Evolutionary conservation across 1,139 yeast genomes (phyloP).

Genomic region (Kodamaea arcana): DNA sequence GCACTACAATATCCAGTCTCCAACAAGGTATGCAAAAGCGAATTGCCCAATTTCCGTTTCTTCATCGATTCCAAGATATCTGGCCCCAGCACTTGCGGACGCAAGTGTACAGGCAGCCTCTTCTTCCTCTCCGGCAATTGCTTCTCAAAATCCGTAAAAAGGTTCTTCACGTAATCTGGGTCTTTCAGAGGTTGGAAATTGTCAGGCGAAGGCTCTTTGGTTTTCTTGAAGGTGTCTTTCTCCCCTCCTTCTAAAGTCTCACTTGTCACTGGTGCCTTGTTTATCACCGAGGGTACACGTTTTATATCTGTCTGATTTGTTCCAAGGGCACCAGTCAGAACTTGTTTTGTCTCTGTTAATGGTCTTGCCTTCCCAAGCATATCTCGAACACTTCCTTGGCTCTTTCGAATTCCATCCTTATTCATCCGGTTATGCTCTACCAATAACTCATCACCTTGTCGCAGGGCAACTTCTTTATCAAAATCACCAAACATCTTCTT

Average conservation of each 20-base stretch:
- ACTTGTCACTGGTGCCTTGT: background rate
- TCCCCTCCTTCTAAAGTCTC: too few species aligned
- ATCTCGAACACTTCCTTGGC: too few species aligned
- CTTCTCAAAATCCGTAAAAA: constrained; percentile 8
- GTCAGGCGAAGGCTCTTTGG: constrained; percentile 1
- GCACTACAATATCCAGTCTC: constrained; percentile 20
- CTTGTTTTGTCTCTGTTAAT: too few species aligned
- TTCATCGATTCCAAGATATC: constrained; percentile 23
- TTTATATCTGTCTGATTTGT: background rate
- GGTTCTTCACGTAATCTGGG: constrained; percentile 7
- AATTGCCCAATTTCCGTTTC: constrained; percentile 6
- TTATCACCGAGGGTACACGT: background rate
- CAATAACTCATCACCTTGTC: background rate
- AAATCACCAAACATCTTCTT: constrained; percentile 21
- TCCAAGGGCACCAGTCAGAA: too few species aligned
- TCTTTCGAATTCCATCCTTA: background rate
- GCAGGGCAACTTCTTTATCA: constrained; percentile 7
- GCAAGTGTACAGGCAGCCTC: too few species aligned
- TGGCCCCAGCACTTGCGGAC: too few species aligned
- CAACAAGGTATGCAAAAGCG: constrained; percentile 15
- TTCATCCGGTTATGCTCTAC: background rate
- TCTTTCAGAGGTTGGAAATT: constrained; percentile 1
- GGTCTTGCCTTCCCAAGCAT: background rate
- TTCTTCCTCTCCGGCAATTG: constrained; percentile 2
- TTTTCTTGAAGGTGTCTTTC: constrained; percentile 2